These are phyloP conservation scores for Candida awuae DNA, from an alignment of 805 yeast genomes.

Conservation along the genomic window DNA sequence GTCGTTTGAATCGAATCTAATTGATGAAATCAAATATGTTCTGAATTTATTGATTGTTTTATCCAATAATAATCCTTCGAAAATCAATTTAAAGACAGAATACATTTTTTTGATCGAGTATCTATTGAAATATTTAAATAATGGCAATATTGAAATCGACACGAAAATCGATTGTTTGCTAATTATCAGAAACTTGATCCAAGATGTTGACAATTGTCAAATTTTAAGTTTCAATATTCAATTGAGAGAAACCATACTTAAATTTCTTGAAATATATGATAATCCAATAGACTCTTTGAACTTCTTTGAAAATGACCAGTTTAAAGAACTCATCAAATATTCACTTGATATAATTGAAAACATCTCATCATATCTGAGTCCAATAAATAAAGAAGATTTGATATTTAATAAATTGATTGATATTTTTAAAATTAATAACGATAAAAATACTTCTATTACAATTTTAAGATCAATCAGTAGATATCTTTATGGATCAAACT, in stretches of 20 bases:
- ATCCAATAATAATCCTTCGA: slow-evolving; percentile 33
- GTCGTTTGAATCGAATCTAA: slow-evolving; percentile 59
- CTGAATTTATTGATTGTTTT: slow-evolving; percentile 44
- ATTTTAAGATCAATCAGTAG: slow-evolving; percentile 73
- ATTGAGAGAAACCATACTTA: slow-evolving; percentile 34
- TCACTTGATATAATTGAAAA: slow-evolving; percentile 77
- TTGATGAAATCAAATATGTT: slow-evolving; percentile 66
- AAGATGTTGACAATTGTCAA: slow-evolving; percentile 78
- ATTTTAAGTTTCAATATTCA: slow-evolving; percentile 48
- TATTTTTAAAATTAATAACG: slow-evolving; percentile 46
- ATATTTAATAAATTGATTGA: slow-evolving; percentile 50
- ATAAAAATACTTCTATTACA: slow-evolving; percentile 62
- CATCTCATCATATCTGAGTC: slow-evolving; percentile 72
- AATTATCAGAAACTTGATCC: slow-evolving; percentile 71
- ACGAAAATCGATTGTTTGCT: slow-evolving; percentile 44
- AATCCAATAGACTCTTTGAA: slow-evolving; percentile 7
- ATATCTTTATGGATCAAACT: slow-evolving; percentile 53
- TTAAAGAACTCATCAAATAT: slow-evolving; percentile 57
- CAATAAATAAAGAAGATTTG: slow-evolving; percentile 62
- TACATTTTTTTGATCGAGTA: slow-evolving; percentile 35
- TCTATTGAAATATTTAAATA: slow-evolving; percentile 17
- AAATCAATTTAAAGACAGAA: slow-evolving; percentile 33
- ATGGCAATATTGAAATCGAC: slow-evolving; percentile 21
- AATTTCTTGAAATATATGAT: slow-evolving; percentile 34
- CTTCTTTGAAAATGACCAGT: slow-evolving; percentile 22